phyloP scores from a whole-genome alignment of 805 yeast species.

The Candida glaebosa region DNA sequence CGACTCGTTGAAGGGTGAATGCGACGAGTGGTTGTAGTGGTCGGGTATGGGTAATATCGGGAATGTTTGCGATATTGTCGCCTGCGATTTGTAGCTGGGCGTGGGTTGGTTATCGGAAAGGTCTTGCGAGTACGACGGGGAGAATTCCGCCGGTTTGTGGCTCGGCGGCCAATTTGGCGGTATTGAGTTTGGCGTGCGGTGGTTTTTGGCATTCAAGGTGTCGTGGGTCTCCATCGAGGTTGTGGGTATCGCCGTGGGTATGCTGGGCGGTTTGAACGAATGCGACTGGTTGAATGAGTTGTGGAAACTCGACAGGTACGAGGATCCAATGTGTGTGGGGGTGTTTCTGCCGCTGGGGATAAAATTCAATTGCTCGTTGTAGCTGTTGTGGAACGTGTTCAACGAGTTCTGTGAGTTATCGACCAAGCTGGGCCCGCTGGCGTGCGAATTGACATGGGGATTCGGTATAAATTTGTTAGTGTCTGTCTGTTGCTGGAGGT shows the following conservation, averaged over 20 bases:
- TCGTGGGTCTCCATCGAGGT: conserved; percentile 22
- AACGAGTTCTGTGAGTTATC: not conserved
- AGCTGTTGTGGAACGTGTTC: conserved; percentile 1
- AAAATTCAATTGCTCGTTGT: conserved; percentile 21
- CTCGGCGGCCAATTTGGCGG: conserved; percentile 4
- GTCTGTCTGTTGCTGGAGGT: conserved; percentile 14
- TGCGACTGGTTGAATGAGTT: conserved; percentile 30
- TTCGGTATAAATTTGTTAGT: conserved; percentile 11
- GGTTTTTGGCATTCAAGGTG: conserved; percentile 4
- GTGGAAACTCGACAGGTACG: conserved; percentile 34
- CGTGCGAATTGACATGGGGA: not conserved
- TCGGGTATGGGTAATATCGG: conserved; percentile 1
- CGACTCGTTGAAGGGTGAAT: conserved; percentile 6
- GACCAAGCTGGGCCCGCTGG: not conserved
- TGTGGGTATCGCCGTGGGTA: conserved; percentile 47
- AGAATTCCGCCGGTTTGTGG: not conserved
- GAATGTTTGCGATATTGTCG: not conserved
- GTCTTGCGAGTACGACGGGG: not conserved
- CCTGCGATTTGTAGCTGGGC: not conserved
- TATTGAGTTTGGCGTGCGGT: conserved; percentile 12
- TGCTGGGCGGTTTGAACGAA: conserved; percentile 13
- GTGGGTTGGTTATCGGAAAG: too few relatives aligned
- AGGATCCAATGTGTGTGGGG: conserved; percentile 39
- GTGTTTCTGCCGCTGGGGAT: conserved; percentile 43
- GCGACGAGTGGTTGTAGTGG: conserved; percentile 3